Evolutionary conservation across 2,329 filamentous ascomycete genomes (phyloP), one percentile per base, ranked within the genome.

Genomic region (Xylaria sp.): DNA sequence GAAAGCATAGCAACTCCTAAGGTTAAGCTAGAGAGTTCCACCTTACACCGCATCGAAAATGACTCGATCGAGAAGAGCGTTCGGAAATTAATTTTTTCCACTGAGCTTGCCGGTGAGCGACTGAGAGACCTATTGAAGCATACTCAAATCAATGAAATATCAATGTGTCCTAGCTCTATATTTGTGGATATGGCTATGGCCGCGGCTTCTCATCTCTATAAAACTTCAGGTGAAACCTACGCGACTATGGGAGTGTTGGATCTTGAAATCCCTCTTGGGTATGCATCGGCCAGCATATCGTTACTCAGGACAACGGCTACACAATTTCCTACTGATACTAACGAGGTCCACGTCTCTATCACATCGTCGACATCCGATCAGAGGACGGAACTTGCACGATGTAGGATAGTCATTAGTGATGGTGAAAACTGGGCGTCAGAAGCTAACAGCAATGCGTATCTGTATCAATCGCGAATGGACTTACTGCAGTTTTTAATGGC

Each of bases 401-500:
- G 51, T 27, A 48, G 12, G 27, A 16, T 64, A 44, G 27, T 57
- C n/a, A 21, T 48, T n/a, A 47, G 51, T 37, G 51, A 57, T 57
- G 51, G 61, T 16, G 40, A 55, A 48, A 40, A 64, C 40, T 64
- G 61, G 51, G n/a, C 2, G 27, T 64, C 40, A 48, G 61, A 48
- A 29, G 37, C 32, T n/a, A 48, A 53, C 21, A 29, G 51, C 25
- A 58, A 48, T 32, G 51, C 61, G 40, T 71, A 74, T 58, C 70
- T 79, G 37, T 66, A 79, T 53, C 66, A 69, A 12, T 66, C 69
- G 5, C 70, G 78, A 2, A 77, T 79, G 21, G 72, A 78, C 12
- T 47, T 69, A 9, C 72, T 80, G 1, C 64, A 72, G 8, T 53
- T 61, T 3, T 54, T 73, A 37, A 73, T 73, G 9, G 51, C 32